Base-by-base conservation (phyloP, 352 stramenopile species). In the Phytopythium boreale region DNA sequence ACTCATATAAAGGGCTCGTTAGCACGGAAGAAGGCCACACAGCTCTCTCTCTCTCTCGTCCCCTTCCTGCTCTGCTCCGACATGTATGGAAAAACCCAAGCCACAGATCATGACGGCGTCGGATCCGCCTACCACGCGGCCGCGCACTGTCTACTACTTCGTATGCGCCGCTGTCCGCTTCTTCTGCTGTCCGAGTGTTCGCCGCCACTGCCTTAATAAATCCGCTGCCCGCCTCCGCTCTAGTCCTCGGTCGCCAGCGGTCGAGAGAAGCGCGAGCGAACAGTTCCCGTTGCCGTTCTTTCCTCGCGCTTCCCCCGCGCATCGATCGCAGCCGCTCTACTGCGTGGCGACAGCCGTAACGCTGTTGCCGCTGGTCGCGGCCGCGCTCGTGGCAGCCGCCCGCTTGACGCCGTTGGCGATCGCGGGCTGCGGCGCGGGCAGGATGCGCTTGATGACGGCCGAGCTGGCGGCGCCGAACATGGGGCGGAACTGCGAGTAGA, bases 401-500 rank as follows among this genome's bases (percentile, higher is more conserved):
- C 63, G 58, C n/a, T 52, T 65, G 24, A 46, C 49, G 24, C 55
- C 63, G 27, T 68, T 71, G 36, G 46, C 64, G 41, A 50, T 64
- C 36, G 64, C 66, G 36, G 72, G 59, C 20, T 71, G 62, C 17
- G 72, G 63, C 11, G 69, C 29, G 19, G 78, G 71, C 51, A 92
- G 55, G 20, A 94, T 71, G 46, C 76, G 71, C 66, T 89, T 90
- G 72, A 94, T 86, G 41, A 94, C 74, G 8, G 78, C 71, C 41
- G 85, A 92, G 57, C 76, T 90, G 46, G 79, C 72, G 24, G 75
- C 67, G 39, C 85, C 85, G 62, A 92, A 88, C 72, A 89, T 82
- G 29, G 82, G 79, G 31, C 85, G 85, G 65, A 91, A 87, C 62
- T 92, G 82, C 57, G 72, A 71, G 77, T 95, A 95, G 60, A 93